phyloP scores from a whole-genome alignment of 2,329 filamentous ascomycete species.

The Cladosporium halotolerans region DNA sequence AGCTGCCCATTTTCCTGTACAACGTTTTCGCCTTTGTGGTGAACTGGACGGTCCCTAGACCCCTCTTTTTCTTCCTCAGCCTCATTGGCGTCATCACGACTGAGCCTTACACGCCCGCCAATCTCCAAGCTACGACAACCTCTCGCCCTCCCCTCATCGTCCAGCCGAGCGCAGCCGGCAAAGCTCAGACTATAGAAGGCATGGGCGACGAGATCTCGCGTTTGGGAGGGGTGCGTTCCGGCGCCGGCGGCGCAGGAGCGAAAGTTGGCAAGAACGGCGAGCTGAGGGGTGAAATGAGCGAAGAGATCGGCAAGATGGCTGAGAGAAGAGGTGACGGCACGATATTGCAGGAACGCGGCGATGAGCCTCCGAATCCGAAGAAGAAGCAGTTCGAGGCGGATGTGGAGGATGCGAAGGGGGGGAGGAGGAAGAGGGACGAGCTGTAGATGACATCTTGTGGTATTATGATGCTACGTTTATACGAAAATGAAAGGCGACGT shows the following conservation, averaged over 20 bases:
- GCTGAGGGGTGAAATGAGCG: constrained; percentile 29
- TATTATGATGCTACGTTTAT: too few species aligned
- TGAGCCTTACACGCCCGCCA: constrained; percentile 11
- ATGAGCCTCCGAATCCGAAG: constrained; percentile 48
- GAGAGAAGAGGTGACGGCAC: constrained; percentile 43
- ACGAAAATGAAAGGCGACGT: too few species aligned
- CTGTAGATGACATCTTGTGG: constrained; percentile 15
- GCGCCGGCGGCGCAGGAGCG: constrained; percentile 46
- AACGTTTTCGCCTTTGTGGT: constrained; percentile 17
- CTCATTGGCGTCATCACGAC: constrained; percentile 43
- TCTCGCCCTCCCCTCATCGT: constrained; percentile 36
- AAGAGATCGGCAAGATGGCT: constrained; percentile 40
- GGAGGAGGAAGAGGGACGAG: constrained; percentile 27
- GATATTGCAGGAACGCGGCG: constrained; percentile 33
- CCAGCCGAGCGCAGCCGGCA: constrained; percentile 38
- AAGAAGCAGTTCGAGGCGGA: constrained; percentile 57
- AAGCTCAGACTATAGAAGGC: constrained; percentile 27
- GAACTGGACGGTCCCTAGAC: constrained; percentile 25
- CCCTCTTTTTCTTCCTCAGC: constrained; percentile 46
- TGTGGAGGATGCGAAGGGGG: constrained; percentile 15
- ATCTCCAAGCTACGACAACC: constrained; percentile 21
- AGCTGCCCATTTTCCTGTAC: constrained; percentile 53
- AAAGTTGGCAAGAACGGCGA: constrained; percentile 28
- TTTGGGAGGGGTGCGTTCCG: constrained; percentile 36
- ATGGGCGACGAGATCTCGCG: constrained; percentile 19